Evolutionary conservation across 2,329 filamentous ascomycete genomes (phyloP).

Genomic region (Dryadomyces quercivorus): DNA sequence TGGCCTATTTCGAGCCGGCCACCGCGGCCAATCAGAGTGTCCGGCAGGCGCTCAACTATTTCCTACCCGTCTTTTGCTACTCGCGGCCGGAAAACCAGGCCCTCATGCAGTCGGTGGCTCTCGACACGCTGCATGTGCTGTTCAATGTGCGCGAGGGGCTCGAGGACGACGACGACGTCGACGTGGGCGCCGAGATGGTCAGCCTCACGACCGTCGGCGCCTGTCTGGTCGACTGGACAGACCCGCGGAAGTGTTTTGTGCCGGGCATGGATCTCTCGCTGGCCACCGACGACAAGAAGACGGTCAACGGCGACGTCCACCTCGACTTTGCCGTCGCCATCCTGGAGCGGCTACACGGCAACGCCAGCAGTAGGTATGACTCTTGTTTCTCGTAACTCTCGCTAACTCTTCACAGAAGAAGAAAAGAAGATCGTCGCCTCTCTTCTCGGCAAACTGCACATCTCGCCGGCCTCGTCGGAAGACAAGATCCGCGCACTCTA

Average conservation of each 20-base stretch:
- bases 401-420: slow-evolving; percentile 47
- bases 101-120: slow-evolving; percentile 62
- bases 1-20: slow-evolving; percentile 82
- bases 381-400: neutral
- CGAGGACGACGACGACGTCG: slow-evolving; percentile 65
- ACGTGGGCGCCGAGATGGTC: slow-evolving; percentile 67
- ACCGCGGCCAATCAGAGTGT: slow-evolving; percentile 71
- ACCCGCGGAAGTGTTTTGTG: slow-evolving; percentile 66
- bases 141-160: slow-evolving; percentile 59
- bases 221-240: slow-evolving; percentile 88
- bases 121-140: slow-evolving; percentile 64
- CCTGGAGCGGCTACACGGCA: slow-evolving; percentile 58
- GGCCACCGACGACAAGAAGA: slow-evolving; percentile 44
- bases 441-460: slow-evolving; percentile 70
- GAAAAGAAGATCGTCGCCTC: slow-evolving; percentile 73
- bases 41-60: slow-evolving; percentile 80
- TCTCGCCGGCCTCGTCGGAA: slow-evolving; percentile 54
- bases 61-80: slow-evolving; percentile 89
- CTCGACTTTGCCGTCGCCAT: slow-evolving; percentile 66
- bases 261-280: slow-evolving; percentile 23
- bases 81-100: slow-evolving; percentile 71
- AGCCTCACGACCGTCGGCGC: slow-evolving; percentile 65
- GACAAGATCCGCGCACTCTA: slow-evolving; percentile 46
- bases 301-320: slow-evolving; percentile 66
- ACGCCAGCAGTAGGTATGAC: slow-evolving; percentile 47